Percentiles rank a stretch among this genome's conserved stretches.
Evolutionary conservation across 805 yeast species (phyloP).

Genomic region (Sugiyamaella floridensis): DNA sequence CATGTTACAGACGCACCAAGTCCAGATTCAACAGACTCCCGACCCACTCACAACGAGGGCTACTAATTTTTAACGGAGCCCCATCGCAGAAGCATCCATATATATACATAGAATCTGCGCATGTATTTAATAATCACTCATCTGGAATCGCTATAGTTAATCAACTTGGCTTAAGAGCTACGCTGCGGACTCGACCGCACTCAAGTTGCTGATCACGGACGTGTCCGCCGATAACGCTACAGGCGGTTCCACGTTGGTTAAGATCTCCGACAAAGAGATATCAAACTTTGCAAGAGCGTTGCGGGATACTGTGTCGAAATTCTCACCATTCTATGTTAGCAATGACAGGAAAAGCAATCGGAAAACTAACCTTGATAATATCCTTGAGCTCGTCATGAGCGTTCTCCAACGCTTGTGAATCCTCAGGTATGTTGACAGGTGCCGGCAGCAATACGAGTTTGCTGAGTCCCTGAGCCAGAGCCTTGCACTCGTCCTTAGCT

Average conservation of each 20-base stretch:
- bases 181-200: background rate
- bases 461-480: constrained; percentile 44
- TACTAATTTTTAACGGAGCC: background rate
- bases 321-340: background rate
- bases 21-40: background rate
- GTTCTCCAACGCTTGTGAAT: background rate
- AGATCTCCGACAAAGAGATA: background rate
- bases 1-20: constrained; percentile 7
- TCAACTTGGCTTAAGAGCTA: too few relatives aligned
- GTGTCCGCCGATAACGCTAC: background rate
- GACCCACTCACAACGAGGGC: background rate
- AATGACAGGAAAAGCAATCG: too few relatives aligned
- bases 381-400: background rate
- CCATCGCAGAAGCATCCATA: background rate
- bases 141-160: too few relatives aligned
- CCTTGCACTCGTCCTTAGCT: constrained; percentile 47
- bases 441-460: constrained; percentile 33
- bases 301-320: background rate
- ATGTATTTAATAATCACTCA: background rate
- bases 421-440: background rate
- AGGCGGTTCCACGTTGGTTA: background rate
- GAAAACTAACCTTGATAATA: background rate
- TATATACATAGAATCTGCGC: background rate
- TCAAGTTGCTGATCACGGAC: background rate
- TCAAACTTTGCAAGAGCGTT: background rate